Evolutionary conservation across 805 yeast species (phyloP).

Genomic region (Babjeviella inositovora): DNA sequence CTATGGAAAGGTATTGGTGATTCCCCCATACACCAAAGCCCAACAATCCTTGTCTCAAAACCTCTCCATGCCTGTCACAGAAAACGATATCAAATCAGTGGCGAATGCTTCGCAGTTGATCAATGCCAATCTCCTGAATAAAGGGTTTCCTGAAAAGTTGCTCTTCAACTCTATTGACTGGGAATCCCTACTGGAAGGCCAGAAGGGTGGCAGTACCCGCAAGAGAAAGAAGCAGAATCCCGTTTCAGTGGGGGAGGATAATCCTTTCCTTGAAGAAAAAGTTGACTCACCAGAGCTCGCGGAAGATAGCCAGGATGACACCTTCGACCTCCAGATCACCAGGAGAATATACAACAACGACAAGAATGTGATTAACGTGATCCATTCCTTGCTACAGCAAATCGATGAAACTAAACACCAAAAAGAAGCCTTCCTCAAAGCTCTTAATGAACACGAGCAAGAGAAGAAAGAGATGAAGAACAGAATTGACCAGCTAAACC

Average conservation of each 20-base stretch:
- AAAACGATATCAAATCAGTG: conserved; percentile 15
- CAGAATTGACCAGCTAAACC: conserved; percentile 9
- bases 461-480: conserved; percentile 5
- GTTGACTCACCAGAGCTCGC: conserved; percentile 2
- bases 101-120: conserved; percentile 17
- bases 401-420: conserved; percentile 16
- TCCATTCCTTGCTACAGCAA: conserved; percentile 14
- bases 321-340: conserved; percentile 8
- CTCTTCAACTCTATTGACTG: conserved; percentile 17
- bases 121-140: conserved; percentile 14
- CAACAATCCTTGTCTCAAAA: too few species aligned
- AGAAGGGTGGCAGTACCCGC: too few species aligned
- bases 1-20: too few species aligned
- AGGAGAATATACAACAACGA: conserved; percentile 17
- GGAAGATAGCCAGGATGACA: conserved; percentile 2
- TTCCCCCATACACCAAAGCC: too few species aligned
- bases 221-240: too few species aligned
- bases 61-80: conserved; percentile 1
- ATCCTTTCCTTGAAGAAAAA: conserved; percentile 2
- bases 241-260: conserved; percentile 3
- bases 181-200: conserved; percentile 12
- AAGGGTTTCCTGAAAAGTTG: conserved; percentile 16
- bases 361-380: conserved; percentile 16
- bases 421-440: conserved; percentile 12
- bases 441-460: conserved; percentile 6